Base-by-base conservation (phyloP, 225 moss, liverwort and hornwort genomes). In the Pseudisothecium myosuroides region DNA sequence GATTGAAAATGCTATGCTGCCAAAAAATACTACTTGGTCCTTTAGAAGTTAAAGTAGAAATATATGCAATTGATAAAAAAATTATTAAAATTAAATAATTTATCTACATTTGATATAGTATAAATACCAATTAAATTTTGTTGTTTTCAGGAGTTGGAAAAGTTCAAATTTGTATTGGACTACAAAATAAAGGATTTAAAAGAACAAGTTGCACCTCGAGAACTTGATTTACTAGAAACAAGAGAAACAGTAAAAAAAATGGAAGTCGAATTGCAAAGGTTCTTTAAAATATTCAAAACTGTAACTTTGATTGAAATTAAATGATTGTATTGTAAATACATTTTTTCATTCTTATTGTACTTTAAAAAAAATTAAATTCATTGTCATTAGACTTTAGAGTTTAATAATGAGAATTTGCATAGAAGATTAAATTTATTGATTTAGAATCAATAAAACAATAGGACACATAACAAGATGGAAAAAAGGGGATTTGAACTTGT, bases 161-260 rank as follows among this genome's bases (percentile, higher is more conserved):
- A 98, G 62, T 97, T 96, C 47, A 97, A 98, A 89, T 98, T 97
- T 90, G 98, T 98, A 16, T 61, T 98, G 31, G 97, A 98, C 74
- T 96, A 94, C 36, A 97, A 97, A 87, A 97, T 98, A 23, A 95
- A 97, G 85, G 96, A 98, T 49, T 88, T 97, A 17, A 94, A 92
- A 56, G 92, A 96, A 84, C 91, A 95, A 93, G 90, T 94, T 34
- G 96, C 95, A 59, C 98, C 98, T n/a, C 89, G 96, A 14, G 97
- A 97, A 91, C 76, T 94, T 49, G 96, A 97, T 80, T 88, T 98
- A 43, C 62, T 94, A 90, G 90, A 95, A 75, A 92, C 96, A 64
- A 95, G 68, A 82, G 94, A 95, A 56, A 94, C 81, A 12, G 63
- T 98, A 5, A 87, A 89, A 54, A 97, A 98, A 67, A 98, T 98